Percentiles rank a stretch among this genome's conserved stretches.
These are phyloP conservation scores for Linderina pennispora DNA, from an alignment of 192 early-diverging fungal species.

Conservation along the genomic window DNA sequence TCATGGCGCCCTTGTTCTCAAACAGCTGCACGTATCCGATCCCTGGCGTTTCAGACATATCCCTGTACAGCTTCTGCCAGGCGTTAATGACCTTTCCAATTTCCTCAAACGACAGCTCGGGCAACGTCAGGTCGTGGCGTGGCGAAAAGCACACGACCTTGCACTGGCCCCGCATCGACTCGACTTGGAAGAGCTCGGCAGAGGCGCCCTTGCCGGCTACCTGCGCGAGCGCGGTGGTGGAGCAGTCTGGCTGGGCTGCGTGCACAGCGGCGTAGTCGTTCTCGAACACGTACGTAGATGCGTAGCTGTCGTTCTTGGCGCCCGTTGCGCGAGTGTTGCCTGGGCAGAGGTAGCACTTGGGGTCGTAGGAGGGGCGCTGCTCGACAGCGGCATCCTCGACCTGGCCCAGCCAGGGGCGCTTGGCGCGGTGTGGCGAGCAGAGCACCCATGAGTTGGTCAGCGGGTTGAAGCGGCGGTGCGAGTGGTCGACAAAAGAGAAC, in stretches of 20 bases:
- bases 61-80: conserved; percentile 65
- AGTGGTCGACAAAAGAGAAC: conserved; percentile 43
- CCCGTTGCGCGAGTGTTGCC: conserved; percentile 75
- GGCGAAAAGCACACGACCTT: conserved; percentile 94
- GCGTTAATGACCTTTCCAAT: conserved; percentile 60
- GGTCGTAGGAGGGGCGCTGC: conserved; percentile 60
- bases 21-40: conserved; percentile 90
- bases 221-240: conserved; percentile 4
- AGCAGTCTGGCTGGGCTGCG: conserved; percentile 44
- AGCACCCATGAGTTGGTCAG: conserved; percentile 89
- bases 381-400: conserved; percentile 48
- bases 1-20: conserved; percentile 94
- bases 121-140: conserved; percentile 80
- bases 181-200: conserved; percentile 47
- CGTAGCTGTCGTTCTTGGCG: conserved; percentile 70
- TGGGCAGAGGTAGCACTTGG: conserved; percentile 82
- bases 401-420: conserved; percentile 88
- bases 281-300: conserved; percentile 74
- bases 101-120: conserved; percentile 69
- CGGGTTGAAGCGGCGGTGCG: conserved; percentile 87
- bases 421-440: conserved; percentile 93
- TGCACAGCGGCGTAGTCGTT: conserved; percentile 94
- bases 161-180: conserved; percentile 69
- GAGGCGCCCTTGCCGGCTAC: conserved; percentile 12
- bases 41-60: conserved; percentile 44